These are phyloP conservation scores for Penicillium antarcticum DNA, from an alignment of 495 filamentous ascomycete genomes.

Conservation along the genomic window DNA sequence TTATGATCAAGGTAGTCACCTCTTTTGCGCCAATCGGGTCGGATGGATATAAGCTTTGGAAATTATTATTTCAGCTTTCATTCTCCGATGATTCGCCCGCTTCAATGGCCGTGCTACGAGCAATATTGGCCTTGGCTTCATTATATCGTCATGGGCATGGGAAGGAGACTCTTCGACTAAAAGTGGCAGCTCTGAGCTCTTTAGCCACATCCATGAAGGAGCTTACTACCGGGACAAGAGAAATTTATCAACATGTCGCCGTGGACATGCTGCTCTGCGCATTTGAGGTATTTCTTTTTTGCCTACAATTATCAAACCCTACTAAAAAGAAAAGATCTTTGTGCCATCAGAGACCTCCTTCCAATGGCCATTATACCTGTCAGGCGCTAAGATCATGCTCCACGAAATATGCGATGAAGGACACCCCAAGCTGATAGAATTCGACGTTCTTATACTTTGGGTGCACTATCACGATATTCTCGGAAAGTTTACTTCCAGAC, in stretches of 20 bases:
- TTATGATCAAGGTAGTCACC: background rate
- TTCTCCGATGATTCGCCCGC: constrained; percentile 9
- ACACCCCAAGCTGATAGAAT: constrained; percentile 3
- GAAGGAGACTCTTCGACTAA: constrained; percentile 1
- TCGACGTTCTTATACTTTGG: constrained; percentile 6
- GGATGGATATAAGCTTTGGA: constrained; percentile 8
- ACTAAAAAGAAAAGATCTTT: background rate
- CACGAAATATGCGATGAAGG: constrained; percentile 1
- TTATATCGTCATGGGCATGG: constrained; percentile 7
- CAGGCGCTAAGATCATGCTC: constrained; percentile 11
- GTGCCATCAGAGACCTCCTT: constrained; percentile 7
- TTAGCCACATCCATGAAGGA: constrained; percentile 1
- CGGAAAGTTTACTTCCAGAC: constrained; percentile 1
- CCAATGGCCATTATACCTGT: constrained; percentile 12
- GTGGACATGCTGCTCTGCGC: constrained; percentile 10
- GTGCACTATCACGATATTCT: constrained; percentile 15
- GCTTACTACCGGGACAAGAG: background rate
- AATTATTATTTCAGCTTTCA: constrained; percentile 9
- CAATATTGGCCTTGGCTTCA: constrained; percentile 9
- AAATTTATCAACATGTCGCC: constrained; percentile 10
- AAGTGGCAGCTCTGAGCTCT: constrained; percentile 6
- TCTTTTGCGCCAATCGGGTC: background rate
- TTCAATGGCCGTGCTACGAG: constrained; percentile 8
- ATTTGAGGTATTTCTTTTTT: constrained; percentile 1
- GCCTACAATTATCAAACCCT: background rate